Conservation (phyloP, 345 rosid species). For the Populus simonii region DNA sequence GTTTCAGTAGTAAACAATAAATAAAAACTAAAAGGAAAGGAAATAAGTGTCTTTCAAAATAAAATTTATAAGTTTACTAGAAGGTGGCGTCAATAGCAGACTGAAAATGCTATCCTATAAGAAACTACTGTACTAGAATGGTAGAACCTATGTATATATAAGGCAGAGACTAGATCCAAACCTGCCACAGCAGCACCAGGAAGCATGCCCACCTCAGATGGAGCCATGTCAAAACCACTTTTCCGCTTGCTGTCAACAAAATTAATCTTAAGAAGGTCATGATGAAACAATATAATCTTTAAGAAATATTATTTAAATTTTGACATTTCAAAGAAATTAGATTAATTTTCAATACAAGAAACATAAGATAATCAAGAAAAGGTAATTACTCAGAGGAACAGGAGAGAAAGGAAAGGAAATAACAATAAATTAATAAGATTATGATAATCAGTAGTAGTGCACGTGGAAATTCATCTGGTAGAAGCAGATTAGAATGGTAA, state of each 20-base stretch:
- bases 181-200: slow-evolving; percentile 21
- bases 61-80: not conserved
- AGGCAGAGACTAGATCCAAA: slow-evolving; percentile 9
- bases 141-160: not conserved
- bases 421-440: not conserved
- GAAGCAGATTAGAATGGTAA: not conserved
- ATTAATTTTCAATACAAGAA: not conserved
- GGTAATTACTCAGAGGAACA: not conserved
- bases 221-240: slow-evolving; percentile 33
- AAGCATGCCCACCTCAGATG: slow-evolving; percentile 10
- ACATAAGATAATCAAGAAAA: not conserved
- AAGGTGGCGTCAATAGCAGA: not conserved
- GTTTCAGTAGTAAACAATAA: slow-evolving; percentile 18
- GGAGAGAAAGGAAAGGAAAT: not conserved
- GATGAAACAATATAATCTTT: not conserved
- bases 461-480: not conserved
- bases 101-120: not conserved
- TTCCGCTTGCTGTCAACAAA: slow-evolving; percentile 23
- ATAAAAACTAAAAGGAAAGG: slow-evolving; percentile 15
- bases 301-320: not conserved
- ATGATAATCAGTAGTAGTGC: not conserved
- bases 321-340: not conserved
- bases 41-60: not conserved
- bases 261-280: not conserved
- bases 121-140: not conserved